phyloP scores from a whole-genome alignment of 345 rosid species.

The Gossypium anomalum region DNA sequence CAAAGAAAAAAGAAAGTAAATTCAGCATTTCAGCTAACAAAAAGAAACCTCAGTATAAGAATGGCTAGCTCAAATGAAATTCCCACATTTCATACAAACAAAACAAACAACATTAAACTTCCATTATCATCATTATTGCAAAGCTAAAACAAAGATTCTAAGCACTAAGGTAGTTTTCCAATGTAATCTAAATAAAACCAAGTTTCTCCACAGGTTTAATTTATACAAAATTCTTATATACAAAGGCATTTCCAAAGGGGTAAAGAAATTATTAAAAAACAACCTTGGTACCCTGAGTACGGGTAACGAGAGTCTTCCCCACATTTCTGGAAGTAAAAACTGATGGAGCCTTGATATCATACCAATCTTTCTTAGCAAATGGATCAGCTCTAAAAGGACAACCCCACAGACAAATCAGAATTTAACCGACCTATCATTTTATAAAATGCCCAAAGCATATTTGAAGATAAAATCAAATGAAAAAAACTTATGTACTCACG shows the following conservation, averaged over 20 bases:
- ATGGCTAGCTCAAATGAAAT: not conserved
- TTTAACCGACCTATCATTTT: not conserved
- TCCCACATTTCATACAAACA: not conserved
- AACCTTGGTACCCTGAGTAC: conserved; percentile 98
- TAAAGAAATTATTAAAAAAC: not conserved
- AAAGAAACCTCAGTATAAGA: not conserved
- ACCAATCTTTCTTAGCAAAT: conserved; percentile 96
- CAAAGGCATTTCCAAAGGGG: not conserved
- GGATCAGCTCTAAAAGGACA: conserved; percentile 62
- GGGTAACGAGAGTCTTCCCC: conserved; percentile 84
- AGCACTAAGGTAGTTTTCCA: not conserved
- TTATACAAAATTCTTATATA: not conserved
- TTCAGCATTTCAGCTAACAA: not conserved
- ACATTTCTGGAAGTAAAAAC: conserved; percentile 56
- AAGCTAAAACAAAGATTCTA: not conserved
- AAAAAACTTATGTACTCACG: not conserved
- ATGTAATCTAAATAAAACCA: not conserved
- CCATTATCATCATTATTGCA: not conserved
- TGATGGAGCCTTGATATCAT: conserved; percentile 92
- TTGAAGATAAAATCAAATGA: not conserved
- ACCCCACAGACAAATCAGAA: not conserved
- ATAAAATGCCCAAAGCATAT: not conserved
- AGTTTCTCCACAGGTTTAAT: not conserved
- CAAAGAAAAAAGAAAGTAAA: not conserved
- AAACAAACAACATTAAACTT: not conserved